A percentile compares a stretch with the other conserved stretches of the same genome.
phyloP scores from a whole-genome alignment of 192 early-diverging fungal genomes.

The Backusella mclennaniae region DNA sequence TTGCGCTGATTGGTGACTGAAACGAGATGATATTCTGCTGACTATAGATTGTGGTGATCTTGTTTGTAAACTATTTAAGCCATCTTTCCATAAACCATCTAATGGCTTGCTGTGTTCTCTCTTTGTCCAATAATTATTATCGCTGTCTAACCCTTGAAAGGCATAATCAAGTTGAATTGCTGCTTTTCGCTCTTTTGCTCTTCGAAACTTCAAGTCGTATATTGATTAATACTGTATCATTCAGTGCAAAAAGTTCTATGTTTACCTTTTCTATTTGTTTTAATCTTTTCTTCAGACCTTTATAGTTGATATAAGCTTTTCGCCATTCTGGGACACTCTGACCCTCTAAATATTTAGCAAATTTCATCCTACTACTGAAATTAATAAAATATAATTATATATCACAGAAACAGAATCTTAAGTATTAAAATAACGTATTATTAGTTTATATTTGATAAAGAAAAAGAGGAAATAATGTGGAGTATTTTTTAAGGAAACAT shows the following conservation, averaged over 20 bases:
- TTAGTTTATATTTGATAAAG: neutral
- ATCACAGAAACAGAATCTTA: neutral
- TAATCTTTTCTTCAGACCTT: conserved; percentile 53
- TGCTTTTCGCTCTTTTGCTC: conserved; percentile 13
- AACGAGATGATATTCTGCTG: neutral
- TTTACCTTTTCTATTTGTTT: conserved; percentile 40
- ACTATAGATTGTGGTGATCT: neutral
- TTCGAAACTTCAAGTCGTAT: neutral
- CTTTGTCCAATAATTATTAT: neutral
- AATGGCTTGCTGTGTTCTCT: neutral
- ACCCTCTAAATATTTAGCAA: conserved; percentile 66
- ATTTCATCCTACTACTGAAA: conserved; percentile 52
- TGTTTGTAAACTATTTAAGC: neutral
- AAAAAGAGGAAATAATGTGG: neutral
- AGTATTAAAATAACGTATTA: neutral
- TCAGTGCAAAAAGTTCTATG: neutral
- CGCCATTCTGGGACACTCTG: conserved; percentile 71
- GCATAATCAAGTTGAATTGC: conserved; percentile 16
- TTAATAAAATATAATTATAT: neutral
- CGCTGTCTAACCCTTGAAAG: conserved; percentile 11
- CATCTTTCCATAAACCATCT: neutral
- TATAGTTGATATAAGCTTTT: conserved; percentile 68
- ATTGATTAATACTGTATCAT: neutral
- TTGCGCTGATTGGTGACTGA: neutral
- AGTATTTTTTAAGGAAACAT: neutral